These are phyloP conservation scores for Cenchrus americanus DNA, from an alignment of 176 grass and related monocot genomes.

Conservation along the genomic window DNA sequence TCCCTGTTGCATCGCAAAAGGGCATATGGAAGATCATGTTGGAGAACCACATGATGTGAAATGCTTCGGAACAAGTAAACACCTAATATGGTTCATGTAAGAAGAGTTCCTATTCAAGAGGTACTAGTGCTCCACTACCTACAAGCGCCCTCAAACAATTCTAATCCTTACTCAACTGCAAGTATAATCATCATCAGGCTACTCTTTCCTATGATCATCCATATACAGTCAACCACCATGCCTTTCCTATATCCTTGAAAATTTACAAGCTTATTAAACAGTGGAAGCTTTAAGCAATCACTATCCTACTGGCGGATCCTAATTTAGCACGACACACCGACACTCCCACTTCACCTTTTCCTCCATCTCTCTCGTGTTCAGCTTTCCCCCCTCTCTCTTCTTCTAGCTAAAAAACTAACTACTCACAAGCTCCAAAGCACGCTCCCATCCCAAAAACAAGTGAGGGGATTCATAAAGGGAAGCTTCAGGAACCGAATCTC, in stretches of 20 bases:
- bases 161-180: neutral
- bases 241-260: neutral
- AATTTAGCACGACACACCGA: neutral
- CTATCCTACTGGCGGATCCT: neutral
- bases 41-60: neutral
- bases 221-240: neutral
- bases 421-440: neutral
- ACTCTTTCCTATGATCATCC: neutral
- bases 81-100: neutral
- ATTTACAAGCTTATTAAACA: neutral
- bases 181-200: neutral
- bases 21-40: neutral
- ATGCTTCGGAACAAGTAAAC: neutral
- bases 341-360: neutral
- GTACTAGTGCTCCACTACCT: neutral
- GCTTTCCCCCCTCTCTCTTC: too few species aligned
- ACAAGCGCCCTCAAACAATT: neutral
- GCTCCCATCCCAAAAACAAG: neutral
- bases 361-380: too few species aligned
- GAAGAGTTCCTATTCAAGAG: neutral
- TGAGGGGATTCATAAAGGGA: neutral
- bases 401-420: neutral
- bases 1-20: neutral
- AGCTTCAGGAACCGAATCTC: neutral
- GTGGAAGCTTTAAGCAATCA: neutral